Evolutionary conservation across 2,329 filamentous ascomycete genomes (phyloP).

Genomic region (Aspergillus sp.): DNA sequence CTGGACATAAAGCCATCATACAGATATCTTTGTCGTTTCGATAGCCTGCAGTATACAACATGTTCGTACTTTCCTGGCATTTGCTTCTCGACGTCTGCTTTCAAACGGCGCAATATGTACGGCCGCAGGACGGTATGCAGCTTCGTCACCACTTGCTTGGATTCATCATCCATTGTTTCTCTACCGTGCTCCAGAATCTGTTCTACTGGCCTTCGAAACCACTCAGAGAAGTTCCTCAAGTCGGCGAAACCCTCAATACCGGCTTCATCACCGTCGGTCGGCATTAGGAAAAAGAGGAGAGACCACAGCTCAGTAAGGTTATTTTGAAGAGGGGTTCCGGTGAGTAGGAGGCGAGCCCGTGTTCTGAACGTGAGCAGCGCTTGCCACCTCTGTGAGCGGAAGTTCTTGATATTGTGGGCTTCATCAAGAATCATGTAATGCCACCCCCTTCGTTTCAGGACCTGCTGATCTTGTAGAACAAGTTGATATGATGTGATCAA

Average conservation of each 20-base stretch:
- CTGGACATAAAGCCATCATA: slow-evolving; percentile 96
- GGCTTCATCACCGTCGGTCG: slow-evolving; percentile 70
- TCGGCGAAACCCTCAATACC: slow-evolving; percentile 89
- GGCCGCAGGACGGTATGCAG: slow-evolving; percentile 91
- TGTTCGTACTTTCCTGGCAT: slow-evolving; percentile 99
- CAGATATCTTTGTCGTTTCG: slow-evolving; percentile 89
- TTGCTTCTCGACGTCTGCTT: slow-evolving; percentile 97
- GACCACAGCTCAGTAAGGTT: slow-evolving; percentile 98
- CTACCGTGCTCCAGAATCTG: slow-evolving; percentile 94
- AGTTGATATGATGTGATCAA: slow-evolving; percentile 98
- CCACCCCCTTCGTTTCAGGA: slow-evolving; percentile 90
- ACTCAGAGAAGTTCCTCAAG: slow-evolving; percentile 92
- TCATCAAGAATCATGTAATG: slow-evolving; percentile 98
- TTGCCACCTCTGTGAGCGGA: slow-evolving; percentile 96
- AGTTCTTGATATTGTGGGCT: slow-evolving; percentile 99
- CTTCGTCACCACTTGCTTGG: slow-evolving; percentile 85
- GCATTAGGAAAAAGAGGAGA: slow-evolving; percentile 92
- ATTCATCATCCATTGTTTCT: slow-evolving; percentile 91
- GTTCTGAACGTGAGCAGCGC: slow-evolving; percentile 93
- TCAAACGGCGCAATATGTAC: slow-evolving; percentile 84
- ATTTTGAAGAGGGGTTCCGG: slow-evolving; percentile 94
- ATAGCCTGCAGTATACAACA: slow-evolving; percentile 91
- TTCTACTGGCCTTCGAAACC: slow-evolving; percentile 92
- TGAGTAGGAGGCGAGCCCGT: slow-evolving; percentile 79
- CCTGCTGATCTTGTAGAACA: slow-evolving; percentile 87